Conservation (phyloP, 2,329 filamentous ascomycete genomes). For the Cercospora sp. region DNA sequence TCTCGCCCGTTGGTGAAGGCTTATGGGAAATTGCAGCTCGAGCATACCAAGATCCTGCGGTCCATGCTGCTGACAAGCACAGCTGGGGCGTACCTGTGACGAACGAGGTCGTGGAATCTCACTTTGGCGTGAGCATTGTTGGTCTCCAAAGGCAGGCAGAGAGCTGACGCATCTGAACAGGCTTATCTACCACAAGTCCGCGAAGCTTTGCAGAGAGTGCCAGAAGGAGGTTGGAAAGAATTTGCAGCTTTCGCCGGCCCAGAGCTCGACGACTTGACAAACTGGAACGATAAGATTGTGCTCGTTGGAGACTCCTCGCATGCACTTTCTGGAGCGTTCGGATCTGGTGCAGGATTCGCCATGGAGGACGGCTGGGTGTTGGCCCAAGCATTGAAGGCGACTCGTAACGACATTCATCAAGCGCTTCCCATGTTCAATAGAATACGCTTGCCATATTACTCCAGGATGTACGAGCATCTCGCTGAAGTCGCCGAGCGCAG, state of each 20-base stretch:
- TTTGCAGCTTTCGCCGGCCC: conserved; percentile 54
- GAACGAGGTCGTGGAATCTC: conserved; percentile 42
- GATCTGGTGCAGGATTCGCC: conserved; percentile 50
- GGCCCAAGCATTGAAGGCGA: conserved; percentile 37
- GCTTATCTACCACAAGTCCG: conserved; percentile 47
- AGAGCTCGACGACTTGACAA: conserved; percentile 44
- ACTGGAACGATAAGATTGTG: conserved; percentile 48
- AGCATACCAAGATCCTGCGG: conserved; percentile 21
- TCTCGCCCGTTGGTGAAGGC: conserved; percentile 44
- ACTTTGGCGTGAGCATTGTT: conserved; percentile 37
- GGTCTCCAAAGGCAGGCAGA: conserved; percentile 23
- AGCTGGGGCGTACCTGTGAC: conserved; percentile 44
- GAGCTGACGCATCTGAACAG: conserved; percentile 33
- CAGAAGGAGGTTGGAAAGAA: conserved; percentile 48
- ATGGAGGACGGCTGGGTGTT: conserved; percentile 52
- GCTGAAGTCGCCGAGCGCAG: conserved; percentile 27
- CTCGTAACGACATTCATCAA: conserved; percentile 20
- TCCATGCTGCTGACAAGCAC: conserved; percentile 28
- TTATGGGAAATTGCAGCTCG: conserved; percentile 26
- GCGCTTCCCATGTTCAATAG: conserved; percentile 44
- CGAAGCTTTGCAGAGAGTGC: conserved; percentile 44
- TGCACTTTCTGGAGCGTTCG: conserved; percentile 41
- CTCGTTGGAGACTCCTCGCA: conserved; percentile 59
- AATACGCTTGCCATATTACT: conserved; percentile 47
- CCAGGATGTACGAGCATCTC: conserved; percentile 44